Base-by-base conservation (phyloP, 2,329 filamentous ascomycete species). In the Fusarium succisae region DNA sequence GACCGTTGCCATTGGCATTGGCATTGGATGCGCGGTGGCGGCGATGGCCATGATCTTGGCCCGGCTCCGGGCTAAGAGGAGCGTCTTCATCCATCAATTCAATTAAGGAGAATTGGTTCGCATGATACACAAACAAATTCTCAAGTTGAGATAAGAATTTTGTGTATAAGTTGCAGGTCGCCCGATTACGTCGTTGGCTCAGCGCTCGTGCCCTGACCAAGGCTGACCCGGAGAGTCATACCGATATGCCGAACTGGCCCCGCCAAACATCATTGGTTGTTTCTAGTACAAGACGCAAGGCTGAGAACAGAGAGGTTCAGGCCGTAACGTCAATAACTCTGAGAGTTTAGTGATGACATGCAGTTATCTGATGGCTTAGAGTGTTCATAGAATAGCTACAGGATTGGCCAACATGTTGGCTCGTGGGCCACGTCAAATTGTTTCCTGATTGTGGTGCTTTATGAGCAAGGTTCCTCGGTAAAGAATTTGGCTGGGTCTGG, bases 71-170 rank as follows among this genome's bases (percentile, higher is more conserved):
- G 66, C 70, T 73, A 22, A 66, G 51, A 35, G 69, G 66, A 69
- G 74, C 68, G 64, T 78, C 78, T 63, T 81, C 73, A 50, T 80
- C 80, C 80, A 80, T 80, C 66, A 69, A 69, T 73, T 30, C 58
- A 48, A 44, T 71, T 50, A 76, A 12, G 38, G 53, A 44, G 28
- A 48, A 38, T 41, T 62, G 30, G 38, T 53, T 72, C 60, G 72
- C 77, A 79, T 79, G 62, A 39, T 72, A 72, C 41, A 24, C 56
- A 35, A 59, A 56, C 28, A 61, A 44, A 30, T 38, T 53, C 54
- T n/a, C 39, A 56, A 30, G 56, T 58, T 48, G 47, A 51, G 48
- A 66, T 61, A 66, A 55, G 37, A 62, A 51, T 47, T 73, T 63
- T 74, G 71, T 47, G 43, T 67, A 26, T 63, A 64, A 68, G 59